Evolutionary conservation across 345 rosid species (phyloP).

Genomic region (Turritis glabra): DNA sequence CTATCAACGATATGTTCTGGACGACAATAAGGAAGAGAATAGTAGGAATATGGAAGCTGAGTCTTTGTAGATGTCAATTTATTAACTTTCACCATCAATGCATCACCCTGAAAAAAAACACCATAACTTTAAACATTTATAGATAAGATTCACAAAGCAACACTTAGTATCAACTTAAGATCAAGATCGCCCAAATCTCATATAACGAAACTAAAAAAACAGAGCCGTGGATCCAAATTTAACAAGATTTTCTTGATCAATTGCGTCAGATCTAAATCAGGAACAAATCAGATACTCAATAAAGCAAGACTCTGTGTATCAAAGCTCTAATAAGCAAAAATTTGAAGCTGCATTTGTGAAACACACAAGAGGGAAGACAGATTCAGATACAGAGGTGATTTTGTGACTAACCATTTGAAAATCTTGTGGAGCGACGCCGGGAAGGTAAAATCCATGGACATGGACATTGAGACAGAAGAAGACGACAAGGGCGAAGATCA

Average conservation of each 20-base stretch:
- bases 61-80: constrained; percentile 88
- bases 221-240: background rate
- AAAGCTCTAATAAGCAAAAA: background rate
- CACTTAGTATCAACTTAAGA: background rate
- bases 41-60: constrained; percentile 86
- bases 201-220: background rate
- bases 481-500: constrained; percentile 17
- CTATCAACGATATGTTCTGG: constrained; percentile 70
- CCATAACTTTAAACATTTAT: background rate
- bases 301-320: background rate
- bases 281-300: background rate
- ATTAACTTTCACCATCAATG: constrained; percentile 86
- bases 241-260: background rate
- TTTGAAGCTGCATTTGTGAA: background rate
- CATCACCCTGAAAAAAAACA: constrained; percentile 57
- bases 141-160: background rate
- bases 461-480: constrained; percentile 28
- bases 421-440: constrained; percentile 77
- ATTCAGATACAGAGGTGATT: background rate
- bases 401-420: constrained; percentile 48
- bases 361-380: background rate
- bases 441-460: constrained; percentile 63
- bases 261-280: constrained; percentile 9
- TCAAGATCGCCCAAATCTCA: background rate
- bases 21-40: constrained; percentile 69